Evolutionary conservation across 1,284 basidiomycete genomes (phyloP).

Genomic region (Boletus chippewaensis): DNA sequence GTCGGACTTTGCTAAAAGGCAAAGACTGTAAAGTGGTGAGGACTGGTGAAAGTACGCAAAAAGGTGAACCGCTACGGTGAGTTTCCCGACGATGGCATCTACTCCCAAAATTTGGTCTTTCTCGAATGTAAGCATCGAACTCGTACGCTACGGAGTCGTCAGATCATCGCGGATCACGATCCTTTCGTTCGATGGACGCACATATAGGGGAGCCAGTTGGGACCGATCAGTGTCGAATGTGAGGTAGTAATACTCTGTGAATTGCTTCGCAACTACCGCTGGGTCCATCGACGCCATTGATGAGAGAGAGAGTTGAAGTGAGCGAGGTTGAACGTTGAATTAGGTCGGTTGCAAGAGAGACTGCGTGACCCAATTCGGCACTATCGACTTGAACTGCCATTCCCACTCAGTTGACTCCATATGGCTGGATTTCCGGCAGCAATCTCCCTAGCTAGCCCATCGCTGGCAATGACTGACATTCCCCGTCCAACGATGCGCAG

Average conservation of each 20-base stretch:
- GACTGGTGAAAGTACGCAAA: not conserved
- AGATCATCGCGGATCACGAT: constrained; percentile 23
- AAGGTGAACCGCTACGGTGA: constrained; percentile 48
- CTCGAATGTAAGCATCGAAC: constrained; percentile 92
- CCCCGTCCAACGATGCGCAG: constrained; percentile 63
- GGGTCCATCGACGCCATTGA: constrained; percentile 51
- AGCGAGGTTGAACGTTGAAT: not conserved
- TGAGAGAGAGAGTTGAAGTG: constrained; percentile 3
- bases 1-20: constrained; percentile 77
- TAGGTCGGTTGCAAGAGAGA: constrained; percentile 6
- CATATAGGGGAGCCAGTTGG: constrained; percentile 61
- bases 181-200: constrained; percentile 37
- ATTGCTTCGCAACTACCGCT: constrained; percentile 56
- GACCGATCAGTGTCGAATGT: constrained; percentile 63
- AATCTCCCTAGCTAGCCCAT: constrained; percentile 11
- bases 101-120: constrained; percentile 57
- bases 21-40: constrained; percentile 49
- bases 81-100: constrained; percentile 68
- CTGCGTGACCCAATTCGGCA: constrained; percentile 20
- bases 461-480: constrained; percentile 24
- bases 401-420: constrained; percentile 2
- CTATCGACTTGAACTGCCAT: not conserved
- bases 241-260: constrained; percentile 70
- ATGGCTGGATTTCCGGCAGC: constrained; percentile 14
- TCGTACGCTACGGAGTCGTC: constrained; percentile 51